These are phyloP conservation scores for Kazachstania africana DNA, from an alignment of 805 yeast genomes.

Conservation along the genomic window DNA sequence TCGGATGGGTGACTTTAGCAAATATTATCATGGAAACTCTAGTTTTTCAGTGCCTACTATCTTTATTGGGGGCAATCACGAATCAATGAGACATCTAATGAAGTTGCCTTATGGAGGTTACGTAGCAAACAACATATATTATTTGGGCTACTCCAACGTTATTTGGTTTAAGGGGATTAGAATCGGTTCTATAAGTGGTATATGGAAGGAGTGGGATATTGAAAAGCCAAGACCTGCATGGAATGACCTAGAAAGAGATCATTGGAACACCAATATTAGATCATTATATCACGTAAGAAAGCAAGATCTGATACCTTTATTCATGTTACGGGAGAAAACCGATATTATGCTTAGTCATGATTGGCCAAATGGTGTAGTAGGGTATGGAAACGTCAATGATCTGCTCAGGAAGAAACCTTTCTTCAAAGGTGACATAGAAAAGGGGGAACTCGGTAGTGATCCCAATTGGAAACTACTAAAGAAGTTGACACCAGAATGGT, in stretches of 20 bases:
- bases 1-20: slow-evolving; percentile 65
- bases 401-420: slow-evolving; percentile 53
- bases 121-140: slow-evolving; percentile 82
- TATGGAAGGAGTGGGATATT: slow-evolving; percentile 47
- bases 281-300: slow-evolving; percentile 51
- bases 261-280: slow-evolving; percentile 19
- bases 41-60: slow-evolving; percentile 70
- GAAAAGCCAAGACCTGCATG: slow-evolving; percentile 40
- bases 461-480: slow-evolving; percentile 44
- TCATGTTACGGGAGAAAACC: slow-evolving; percentile 26
- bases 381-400: slow-evolving; percentile 43
- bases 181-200: slow-evolving; percentile 80
- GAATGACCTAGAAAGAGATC: slow-evolving; percentile 23
- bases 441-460: slow-evolving; percentile 61
- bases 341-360: slow-evolving; percentile 75
- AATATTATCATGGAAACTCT: slow-evolving; percentile 47
- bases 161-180: slow-evolving; percentile 65
- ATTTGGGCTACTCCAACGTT: slow-evolving; percentile 66
- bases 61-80: slow-evolving; percentile 94
- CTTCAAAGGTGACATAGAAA: slow-evolving; percentile 51
- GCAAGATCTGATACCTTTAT: slow-evolving; percentile 45
- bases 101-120: slow-evolving; percentile 82
- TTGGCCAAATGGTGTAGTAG: slow-evolving; percentile 80
- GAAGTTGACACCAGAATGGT: slow-evolving; percentile 47
- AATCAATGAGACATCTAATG: slow-evolving; percentile 65